Base-by-base conservation (phyloP, 306 rosid species). In the Glycine latifolia region DNA sequence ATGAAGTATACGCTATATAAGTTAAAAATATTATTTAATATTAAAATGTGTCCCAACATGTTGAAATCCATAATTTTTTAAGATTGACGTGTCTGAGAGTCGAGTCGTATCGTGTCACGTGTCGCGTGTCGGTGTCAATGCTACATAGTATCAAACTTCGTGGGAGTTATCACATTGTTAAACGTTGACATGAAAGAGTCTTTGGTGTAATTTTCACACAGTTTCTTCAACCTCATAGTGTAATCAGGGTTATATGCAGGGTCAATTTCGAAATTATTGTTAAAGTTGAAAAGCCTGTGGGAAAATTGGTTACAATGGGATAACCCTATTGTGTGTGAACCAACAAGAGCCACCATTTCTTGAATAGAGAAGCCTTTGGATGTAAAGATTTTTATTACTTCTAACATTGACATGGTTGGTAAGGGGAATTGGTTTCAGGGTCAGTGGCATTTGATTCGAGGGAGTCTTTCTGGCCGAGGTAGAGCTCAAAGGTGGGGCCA, bases 311-410 rank as follows among this genome's bases (percentile, higher is more conserved):
- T 82, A 80, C 90, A 88, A 16, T 90, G 93, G 6, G 90, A 76
- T 39, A 84, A 82, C 10, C 93, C 89, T 67, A 89, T 87, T 6
- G 92, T 89, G 79, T 87, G 91, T n/a, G 86, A 84, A 5, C 91
- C 91, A 0, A 4, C 1, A 0, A 88, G 82, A 1, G 84, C 91
- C 15, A 90, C 93, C 88, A 82, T 80, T 39, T 90, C 91, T 70
- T 84, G 86, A 7, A 79, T 10, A 0, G 74, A 11, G 54, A 90
- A 73, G 0, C 83, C 81, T 8, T 80, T 79, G 4, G 59, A 14
- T 6, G 55, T 50, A 78, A 90, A 90, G 8, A 76, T n/a, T n/a
- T 12, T 0, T 0, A 72, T 53, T 0, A 85, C 69, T 26, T 88
- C 13, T 2, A 82, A 17, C 3, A 85, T 3, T 7, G 86, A 4